These are phyloP conservation scores for Rubus idaeus DNA, from an alignment of 306 rosid species.

Conservation along the genomic window DNA sequence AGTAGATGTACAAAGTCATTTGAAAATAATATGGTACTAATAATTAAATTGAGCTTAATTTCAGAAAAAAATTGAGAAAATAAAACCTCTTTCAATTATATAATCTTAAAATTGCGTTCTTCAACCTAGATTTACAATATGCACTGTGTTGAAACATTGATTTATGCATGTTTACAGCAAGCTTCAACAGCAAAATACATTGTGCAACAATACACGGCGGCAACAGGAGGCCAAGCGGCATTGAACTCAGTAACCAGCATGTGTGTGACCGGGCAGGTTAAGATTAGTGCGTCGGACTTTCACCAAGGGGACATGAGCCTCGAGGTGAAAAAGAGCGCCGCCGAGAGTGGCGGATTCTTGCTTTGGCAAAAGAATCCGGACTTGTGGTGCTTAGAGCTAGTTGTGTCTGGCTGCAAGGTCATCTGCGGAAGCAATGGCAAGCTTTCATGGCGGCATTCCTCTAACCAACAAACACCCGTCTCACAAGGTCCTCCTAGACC, in stretches of 20 bases:
- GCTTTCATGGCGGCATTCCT: constrained; percentile 87
- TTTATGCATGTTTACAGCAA: constrained; percentile 48
- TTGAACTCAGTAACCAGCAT: constrained; percentile 73
- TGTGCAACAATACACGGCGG: constrained; percentile 89
- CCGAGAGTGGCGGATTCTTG: constrained; percentile 75
- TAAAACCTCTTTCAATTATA: neutral
- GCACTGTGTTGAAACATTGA: neutral
- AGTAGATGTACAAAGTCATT: too few species aligned
- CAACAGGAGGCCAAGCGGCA: constrained; percentile 90
- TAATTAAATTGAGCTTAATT: neutral
- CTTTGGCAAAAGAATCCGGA: constrained; percentile 94
- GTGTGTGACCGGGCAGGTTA: constrained; percentile 80
- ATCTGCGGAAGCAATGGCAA: constrained; percentile 80
- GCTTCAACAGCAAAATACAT: constrained; percentile 93
- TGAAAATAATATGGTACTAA: neutral
- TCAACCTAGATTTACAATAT: too few species aligned
- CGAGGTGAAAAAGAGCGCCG: constrained; percentile 66
- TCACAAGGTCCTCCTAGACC: constrained; percentile 85
- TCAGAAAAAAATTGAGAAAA: too few species aligned
- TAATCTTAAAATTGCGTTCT: neutral
- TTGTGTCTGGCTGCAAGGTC: constrained; percentile 82
- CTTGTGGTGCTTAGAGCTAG: constrained; percentile 75
- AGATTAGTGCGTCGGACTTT: constrained; percentile 77
- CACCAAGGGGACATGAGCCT: constrained; percentile 45
- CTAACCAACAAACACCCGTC: constrained; percentile 66